Evolutionary conservation across 495 filamentous ascomycete species (phyloP).

Genomic region (Aspergillus funiculosus): DNA sequence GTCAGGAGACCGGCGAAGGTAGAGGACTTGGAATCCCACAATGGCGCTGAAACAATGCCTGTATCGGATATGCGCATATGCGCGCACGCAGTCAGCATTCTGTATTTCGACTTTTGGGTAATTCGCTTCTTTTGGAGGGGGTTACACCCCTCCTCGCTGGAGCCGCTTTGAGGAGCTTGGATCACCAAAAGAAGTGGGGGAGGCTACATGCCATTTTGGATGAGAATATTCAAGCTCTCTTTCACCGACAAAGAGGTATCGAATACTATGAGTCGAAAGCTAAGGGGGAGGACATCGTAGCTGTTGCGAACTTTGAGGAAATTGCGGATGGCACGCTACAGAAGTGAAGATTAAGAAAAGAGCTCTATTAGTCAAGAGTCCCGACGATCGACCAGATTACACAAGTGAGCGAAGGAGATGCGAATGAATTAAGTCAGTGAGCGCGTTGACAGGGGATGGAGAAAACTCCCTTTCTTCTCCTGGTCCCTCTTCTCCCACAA

Average conservation of each 20-base stretch:
- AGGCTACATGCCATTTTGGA: constrained; percentile 77
- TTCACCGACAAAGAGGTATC: constrained; percentile 93
- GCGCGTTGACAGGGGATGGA: neutral
- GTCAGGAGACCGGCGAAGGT: constrained; percentile 93
- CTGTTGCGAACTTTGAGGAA: constrained; percentile 95
- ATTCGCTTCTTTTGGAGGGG: neutral
- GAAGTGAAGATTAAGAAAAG: constrained; percentile 13
- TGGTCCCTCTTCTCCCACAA: neutral
- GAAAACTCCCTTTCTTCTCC: neutral
- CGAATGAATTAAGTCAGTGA: neutral
- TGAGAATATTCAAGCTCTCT: constrained; percentile 91
- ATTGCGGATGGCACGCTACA: constrained; percentile 80
- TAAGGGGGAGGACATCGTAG: constrained; percentile 98
- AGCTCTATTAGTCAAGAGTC: constrained; percentile 31
- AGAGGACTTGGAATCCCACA: constrained; percentile 94
- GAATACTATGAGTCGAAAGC: constrained; percentile 91
- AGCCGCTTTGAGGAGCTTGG: neutral
- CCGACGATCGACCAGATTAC: constrained; percentile 2
- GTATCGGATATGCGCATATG: too few species aligned
- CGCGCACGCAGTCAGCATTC: constrained; percentile 22
- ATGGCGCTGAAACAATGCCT: constrained; percentile 96
- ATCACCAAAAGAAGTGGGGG: constrained; percentile 5
- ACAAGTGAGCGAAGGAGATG: constrained; percentile 1
- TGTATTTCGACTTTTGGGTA: constrained; percentile 9
- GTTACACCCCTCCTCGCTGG: neutral